Evolutionary conservation across 2,329 filamentous ascomycete genomes (phyloP), one percentile per base, ranked within the genome.

Genomic region (Lachnellula subtilissima): DNA sequence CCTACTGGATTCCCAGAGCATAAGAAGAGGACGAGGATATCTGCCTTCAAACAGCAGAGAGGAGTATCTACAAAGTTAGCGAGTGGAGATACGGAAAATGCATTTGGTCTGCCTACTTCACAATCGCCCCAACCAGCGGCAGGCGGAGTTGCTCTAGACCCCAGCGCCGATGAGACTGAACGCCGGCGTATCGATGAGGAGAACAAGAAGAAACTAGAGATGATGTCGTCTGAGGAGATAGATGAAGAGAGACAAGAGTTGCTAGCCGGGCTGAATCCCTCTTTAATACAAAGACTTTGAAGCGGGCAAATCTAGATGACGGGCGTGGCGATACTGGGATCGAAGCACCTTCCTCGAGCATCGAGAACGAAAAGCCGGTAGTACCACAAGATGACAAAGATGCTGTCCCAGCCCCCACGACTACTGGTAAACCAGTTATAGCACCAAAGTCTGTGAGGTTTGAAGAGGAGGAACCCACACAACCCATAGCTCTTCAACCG

Each of bases 1-100:
- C 72, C 77, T 4, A 85, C 82, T 12, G 94, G 94, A 1, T 97
- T 97, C 64, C 94, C 94, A n/a, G 84, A 86, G 56, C 92, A 91
- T 71, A 94, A 88, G 71, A 91, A 89, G 70, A 85, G 92, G 62
- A 79, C 78, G 54, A 81, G 82, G 55, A 73, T 82, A 7, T 96
- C 91, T 1, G 82, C 87, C 1, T 96, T 96, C 76, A 96, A 91
- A 70, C 85, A 89, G 66, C 82, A 85, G 67, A 78, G 82, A 58
- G 55, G 45, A 15, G 57, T 40, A 49, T 53, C 55, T 55, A 35
- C 60, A 22, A 56, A 50, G 23, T 40, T 54, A 15, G 32, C 50
- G 1, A 14, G 40, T 12, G 15, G 56, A 53, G 60, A 61, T 50
- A 53, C 64, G 39, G 48, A 47, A 19, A 60, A 59, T 60, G 60